A percentile compares a stretch with the other conserved stretches of the same genome.
Conservation (phyloP, 2,329 filamentous ascomycete species). For the Monilinia aucupariae region DNA sequence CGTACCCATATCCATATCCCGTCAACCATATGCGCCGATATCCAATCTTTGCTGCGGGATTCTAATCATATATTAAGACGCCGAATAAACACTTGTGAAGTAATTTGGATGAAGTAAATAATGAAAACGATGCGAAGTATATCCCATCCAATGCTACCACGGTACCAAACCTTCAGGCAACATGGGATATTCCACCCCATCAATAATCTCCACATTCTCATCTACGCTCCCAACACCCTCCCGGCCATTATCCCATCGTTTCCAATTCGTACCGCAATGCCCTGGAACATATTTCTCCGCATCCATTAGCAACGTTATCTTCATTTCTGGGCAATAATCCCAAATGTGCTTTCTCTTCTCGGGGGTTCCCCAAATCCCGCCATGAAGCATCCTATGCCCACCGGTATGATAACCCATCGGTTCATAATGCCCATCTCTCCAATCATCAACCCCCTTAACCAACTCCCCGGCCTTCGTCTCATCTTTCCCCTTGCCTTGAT, state of each 20-base stretch:
- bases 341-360: constrained; percentile 46
- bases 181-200: constrained; percentile 34
- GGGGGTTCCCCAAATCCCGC: constrained; percentile 45
- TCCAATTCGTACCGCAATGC: constrained; percentile 43
- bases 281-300: constrained; percentile 47
- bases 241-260: constrained; percentile 34
- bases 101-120: background rate
- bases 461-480: constrained; percentile 28
- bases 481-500: constrained; percentile 23
- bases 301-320: constrained; percentile 53
- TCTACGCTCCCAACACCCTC: constrained; percentile 19
- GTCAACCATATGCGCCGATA: too few species aligned
- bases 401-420: constrained; percentile 57
- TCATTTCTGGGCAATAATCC: constrained; percentile 54
- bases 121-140: background rate
- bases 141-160: constrained; percentile 23
- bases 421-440: constrained; percentile 48
- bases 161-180: constrained; percentile 30
- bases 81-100: background rate
- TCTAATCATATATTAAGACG: too few species aligned
- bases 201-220: constrained; percentile 29
- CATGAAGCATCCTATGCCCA: constrained; percentile 44
- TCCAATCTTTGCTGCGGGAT: too few species aligned
- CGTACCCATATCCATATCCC: too few species aligned
- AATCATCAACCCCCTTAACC: constrained; percentile 44